Percentiles rank a stretch among this genome's conserved stretches.
Conservation (phyloP, 169 alveolate species). For the Plasmodium ovale region DNA sequence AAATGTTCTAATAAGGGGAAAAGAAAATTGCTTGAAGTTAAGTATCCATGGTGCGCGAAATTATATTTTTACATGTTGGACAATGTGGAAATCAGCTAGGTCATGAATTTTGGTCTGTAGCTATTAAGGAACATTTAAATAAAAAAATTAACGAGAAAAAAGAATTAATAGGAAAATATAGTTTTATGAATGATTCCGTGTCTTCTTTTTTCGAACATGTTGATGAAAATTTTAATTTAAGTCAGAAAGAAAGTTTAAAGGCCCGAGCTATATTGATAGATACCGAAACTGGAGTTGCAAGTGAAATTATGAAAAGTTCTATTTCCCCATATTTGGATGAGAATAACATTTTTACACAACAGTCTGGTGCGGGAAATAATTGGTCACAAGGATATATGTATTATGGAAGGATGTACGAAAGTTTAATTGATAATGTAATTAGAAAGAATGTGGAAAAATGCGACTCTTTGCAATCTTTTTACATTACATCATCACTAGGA, state of each 20-base stretch:
- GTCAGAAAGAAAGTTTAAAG: constrained; percentile 82
- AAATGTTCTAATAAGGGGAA: background rate
- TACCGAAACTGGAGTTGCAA: constrained; percentile 97
- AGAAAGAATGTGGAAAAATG: constrained; percentile 92
- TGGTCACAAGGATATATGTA: constrained; percentile 94
- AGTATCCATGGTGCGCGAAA: constrained; percentile 93
- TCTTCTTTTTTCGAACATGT: constrained; percentile 85
- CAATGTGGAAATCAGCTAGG: constrained; percentile 96
- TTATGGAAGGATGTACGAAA: constrained; percentile 93
- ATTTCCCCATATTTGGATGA: constrained; percentile 93
- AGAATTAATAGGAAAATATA: constrained; percentile 46
- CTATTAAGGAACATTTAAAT: constrained; percentile 91
- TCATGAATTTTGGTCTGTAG: constrained; percentile 92
- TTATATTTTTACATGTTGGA: constrained; percentile 92
- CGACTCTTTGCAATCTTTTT: constrained; percentile 96
- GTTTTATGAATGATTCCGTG: constrained; percentile 77
- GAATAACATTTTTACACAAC: constrained; percentile 93
- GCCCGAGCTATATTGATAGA: constrained; percentile 96
- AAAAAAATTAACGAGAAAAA: constrained; percentile 67
- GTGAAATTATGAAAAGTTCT: constrained; percentile 92
- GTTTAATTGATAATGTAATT: constrained; percentile 90
- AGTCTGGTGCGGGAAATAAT: constrained; percentile 97
- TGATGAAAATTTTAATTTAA: constrained; percentile 80
- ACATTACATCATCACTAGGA: constrained; percentile 96
- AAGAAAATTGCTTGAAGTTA: no score